Base-by-base conservation (phyloP, 768 basidiomycete genomes). In the Lactarius hatsudake region DNA sequence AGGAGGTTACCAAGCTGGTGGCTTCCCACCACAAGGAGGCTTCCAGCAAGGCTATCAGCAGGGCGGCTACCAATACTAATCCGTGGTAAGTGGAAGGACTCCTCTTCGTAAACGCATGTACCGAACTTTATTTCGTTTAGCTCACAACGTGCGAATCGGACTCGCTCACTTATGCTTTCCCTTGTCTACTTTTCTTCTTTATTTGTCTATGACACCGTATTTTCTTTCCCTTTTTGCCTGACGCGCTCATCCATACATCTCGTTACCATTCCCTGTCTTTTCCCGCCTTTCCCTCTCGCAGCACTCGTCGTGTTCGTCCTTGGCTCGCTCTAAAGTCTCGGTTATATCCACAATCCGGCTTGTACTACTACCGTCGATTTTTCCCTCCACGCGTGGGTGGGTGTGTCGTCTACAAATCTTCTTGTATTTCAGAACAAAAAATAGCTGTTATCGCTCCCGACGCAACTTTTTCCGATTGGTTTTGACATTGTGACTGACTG, bases 291-390 rank as follows among this genome's bases (percentile, higher is more conserved):
- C 3, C 23, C 15, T 53, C 9, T 32, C n/a, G 73, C 73, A 76
- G 77, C 77, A 77, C 77, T 75, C 69, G 78, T 80, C 79, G 77
- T 76, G 74, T 75, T 76, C 73, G 74, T 77, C 72, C 75, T 71
- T 73, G 77, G 77, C 75, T 78, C 77, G 76, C 62, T 71, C 76
- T 73, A 64, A 67, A 73, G 76, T 77, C 77, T 78, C 75, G 76
- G 77, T 78, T 72, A 74, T 73, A 75, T 67, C 75, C 74, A 75
- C 76, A 75, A 78, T 78, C 76, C 79, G 76, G 75, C 77, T 74
- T 82, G 80, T 82, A 81, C 80, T 79, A 79, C 74, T 81, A 79
- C 75, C 42, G 45, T 54, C 59, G 53, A 38, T 58, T 61, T 53
- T 53, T 43, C 10, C 54, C 61, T 61, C 54, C 18, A 53, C 64